Base-by-base conservation (phyloP, 2,329 filamentous ascomycete species). In the Colletotrichum orchidophilum region DNA sequence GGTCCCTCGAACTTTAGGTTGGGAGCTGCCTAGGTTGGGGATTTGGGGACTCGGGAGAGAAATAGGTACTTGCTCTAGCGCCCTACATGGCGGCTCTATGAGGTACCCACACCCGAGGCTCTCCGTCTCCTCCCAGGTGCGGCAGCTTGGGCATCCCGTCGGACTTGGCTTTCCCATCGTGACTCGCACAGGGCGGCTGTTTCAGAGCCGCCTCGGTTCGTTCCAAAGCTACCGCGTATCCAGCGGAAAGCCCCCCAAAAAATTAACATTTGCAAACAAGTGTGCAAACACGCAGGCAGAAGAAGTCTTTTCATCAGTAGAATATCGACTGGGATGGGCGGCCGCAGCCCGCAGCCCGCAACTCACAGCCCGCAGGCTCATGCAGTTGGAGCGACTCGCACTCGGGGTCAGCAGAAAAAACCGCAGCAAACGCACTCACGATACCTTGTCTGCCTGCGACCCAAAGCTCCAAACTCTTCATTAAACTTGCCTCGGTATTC, bases 141-240 rank as follows among this genome's bases (percentile, higher is more conserved):
- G n/a, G 39, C 39, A 46, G 39, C 39, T 46, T 15, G 39, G 18
- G 24, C 57, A 49, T 24, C 3, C 39, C 21, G 39, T n/a, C 46
- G 42, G 42, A 50, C 59, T 52, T 62, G 59, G 59, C 46, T 35
- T 33, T 29, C 27, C 59, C 26, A 58, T 58, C 53, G 53, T 35
- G 46, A 31, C 59, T 50, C 42, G 63, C 68, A 62, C 55, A 70
- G 42, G 33, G 68, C 63, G 57, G 31, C 63, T 68, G 68, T 68
- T 68, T 71, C 64, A 71, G 58, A 24, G 50, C 52, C 68, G 18
- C 24, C 66, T 68, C 68, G 52, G 58, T 63, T 71, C 57, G 64
- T 58, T 67, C 31, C 68, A 59, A 26, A 46, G 50, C 58, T 42
- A 62, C 68, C 62, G 63, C 42, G 31, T 63, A 26, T 15, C 63